Percentiles rank a stretch among this genome's conserved stretches.
These are phyloP conservation scores for Nothophytophthora sp. DNA, from an alignment of 352 stramenopile species.

Conservation along the genomic window DNA sequence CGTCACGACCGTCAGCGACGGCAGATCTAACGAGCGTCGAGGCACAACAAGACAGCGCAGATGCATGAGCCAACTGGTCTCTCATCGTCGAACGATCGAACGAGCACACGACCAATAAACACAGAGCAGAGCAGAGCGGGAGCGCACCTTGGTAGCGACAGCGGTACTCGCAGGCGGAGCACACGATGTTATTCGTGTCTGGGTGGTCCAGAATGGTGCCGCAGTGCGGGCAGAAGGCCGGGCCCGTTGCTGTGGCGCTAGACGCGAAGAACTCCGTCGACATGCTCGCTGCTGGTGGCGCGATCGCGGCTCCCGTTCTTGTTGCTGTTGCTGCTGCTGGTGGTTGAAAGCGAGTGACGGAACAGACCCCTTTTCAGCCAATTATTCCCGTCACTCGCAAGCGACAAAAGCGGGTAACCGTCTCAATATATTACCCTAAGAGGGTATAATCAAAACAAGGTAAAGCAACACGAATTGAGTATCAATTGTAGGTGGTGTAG, in stretches of 20 bases:
- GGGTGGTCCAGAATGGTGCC: conserved; percentile 88
- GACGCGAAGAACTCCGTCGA: conserved; percentile 71
- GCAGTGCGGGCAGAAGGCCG: conserved; percentile 88
- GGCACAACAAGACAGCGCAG: too few relatives aligned
- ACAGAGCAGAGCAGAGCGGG: neutral
- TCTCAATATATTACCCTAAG: neutral
- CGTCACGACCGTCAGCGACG: conserved; percentile 76
- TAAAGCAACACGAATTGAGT: neutral
- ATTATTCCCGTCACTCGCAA: conserved; percentile 17
- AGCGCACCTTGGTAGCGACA: conserved; percentile 80
- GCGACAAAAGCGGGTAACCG: too few relatives aligned
- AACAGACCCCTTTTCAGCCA: conserved; percentile 16
- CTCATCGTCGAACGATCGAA: too few relatives aligned
- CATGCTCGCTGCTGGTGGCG: conserved; percentile 25
- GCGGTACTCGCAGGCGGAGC: conserved; percentile 81
- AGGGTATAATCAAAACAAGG: neutral
- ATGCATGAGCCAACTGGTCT: too few relatives aligned
- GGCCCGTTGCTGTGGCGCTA: conserved; percentile 53
- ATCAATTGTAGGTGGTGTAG: neutral
- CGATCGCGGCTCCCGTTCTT: conserved; percentile 16
- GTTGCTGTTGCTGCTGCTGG: neutral
- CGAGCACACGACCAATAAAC: too few relatives aligned
- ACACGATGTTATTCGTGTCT: conserved; percentile 88
- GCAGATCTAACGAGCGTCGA: too few relatives aligned
- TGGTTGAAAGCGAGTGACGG: neutral